Evolutionary conservation across 257 asterid species (phyloP).

Genomic region (Nicotiana otophora): DNA sequence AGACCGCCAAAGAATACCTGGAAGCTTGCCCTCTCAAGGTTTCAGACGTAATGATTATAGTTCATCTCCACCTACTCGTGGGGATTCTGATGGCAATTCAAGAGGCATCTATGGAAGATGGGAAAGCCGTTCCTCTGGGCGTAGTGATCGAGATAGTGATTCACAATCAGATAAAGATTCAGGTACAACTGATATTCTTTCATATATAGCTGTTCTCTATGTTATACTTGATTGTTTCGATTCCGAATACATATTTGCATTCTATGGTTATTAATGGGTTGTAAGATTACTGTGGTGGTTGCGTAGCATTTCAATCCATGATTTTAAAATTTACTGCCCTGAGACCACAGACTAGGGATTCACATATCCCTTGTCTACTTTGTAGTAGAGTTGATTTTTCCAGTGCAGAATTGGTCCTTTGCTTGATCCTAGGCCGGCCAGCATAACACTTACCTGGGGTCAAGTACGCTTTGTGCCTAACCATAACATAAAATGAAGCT

Average conservation of each 20-base stretch:
- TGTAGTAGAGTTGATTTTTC: neutral
- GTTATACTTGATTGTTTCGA: neutral
- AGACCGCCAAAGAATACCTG: slow-evolving; percentile 56
- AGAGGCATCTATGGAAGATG: slow-evolving; percentile 63
- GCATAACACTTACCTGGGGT: neutral
- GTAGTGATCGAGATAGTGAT: slow-evolving; percentile 71
- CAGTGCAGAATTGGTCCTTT: neutral
- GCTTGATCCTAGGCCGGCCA: neutral
- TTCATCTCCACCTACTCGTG: slow-evolving; percentile 78
- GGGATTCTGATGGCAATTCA: slow-evolving; percentile 42
- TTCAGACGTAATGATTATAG: slow-evolving; percentile 54
- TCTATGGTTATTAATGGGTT: neutral
- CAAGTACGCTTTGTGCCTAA: neutral
- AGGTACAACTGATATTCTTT: slow-evolving; percentile 39
- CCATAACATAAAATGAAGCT: neutral
- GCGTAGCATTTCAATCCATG: neutral
- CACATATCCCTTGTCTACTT: neutral
- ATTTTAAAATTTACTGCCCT: neutral
- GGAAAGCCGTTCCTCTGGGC: slow-evolving; percentile 64
- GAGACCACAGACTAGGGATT: neutral
- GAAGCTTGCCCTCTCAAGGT: slow-evolving; percentile 42
- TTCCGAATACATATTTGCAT: neutral
- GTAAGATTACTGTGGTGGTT: too few species aligned
- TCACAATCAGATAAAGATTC: slow-evolving; percentile 76
- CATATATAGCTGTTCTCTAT: neutral